Evolutionary conservation across 2,329 filamentous ascomycete genomes (phyloP), one percentile per base, ranked within the genome.

Genomic region (Immersiporthe knoxdaviesiana): DNA sequence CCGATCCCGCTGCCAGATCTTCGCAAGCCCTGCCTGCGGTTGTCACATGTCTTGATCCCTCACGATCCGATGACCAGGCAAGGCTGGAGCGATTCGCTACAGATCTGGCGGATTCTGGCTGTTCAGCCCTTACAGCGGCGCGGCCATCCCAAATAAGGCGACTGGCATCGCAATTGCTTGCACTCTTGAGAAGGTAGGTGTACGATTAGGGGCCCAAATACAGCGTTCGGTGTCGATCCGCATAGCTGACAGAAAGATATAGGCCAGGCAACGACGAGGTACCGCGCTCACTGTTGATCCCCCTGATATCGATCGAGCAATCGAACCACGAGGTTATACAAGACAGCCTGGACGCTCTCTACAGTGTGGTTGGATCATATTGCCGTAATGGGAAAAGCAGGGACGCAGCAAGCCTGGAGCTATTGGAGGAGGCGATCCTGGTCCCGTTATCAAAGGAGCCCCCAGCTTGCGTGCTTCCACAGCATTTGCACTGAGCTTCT

Each of bases 31-130:
- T 85, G 41, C 81, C 80, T 41, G 78, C 89, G 11, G 76, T 89
- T 35, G 76, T 87, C 30, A 79, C 81, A 16, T 82, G 87, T 72
- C 88, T 87, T 77, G 82, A 83, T 41, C 74, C 79, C 11, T 76
- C 76, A 24, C 75, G 77, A 65, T 52, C 75, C 61, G 82, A 85
- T 64, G 88, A 90, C 75, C 75, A 84, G 54, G 76, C 76, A 44
- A 81, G 87, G 66, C 77, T 89, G 47, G 77, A 79, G 59, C 70
- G 74, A 35, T 83, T 89, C 68, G 78, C 82, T 52, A 73, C 74
- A n/a, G 84, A 86, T 70, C 75, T 85, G 58, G 74, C 78, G 11
- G 74, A 75, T 14, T 76, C 76, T n/a, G 75, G 78, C 32, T 78
- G 82, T 60, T 66, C 74, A 14, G 73, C 75, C 24, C 80, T 85